Conservation (phyloP, 2,329 filamentous ascomycete species). For the Podosphaera xanthii region DNA sequence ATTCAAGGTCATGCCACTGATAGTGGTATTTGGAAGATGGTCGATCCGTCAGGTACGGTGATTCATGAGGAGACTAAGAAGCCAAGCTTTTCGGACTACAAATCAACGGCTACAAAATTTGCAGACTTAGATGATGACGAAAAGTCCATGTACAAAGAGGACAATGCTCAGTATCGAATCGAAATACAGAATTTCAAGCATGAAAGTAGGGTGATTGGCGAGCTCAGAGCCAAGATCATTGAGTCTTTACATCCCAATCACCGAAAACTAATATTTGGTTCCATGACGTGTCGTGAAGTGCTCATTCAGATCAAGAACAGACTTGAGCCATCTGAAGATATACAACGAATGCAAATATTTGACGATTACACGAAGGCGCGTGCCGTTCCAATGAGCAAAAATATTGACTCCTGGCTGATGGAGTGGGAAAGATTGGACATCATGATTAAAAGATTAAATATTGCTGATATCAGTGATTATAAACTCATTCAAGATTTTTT, state of each 20-base stretch:
- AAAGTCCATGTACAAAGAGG: background rate
- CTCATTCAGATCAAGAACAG: background rate
- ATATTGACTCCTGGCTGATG: background rate
- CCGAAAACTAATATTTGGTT: background rate
- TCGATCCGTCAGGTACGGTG: too few relatives aligned
- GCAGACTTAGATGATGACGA: background rate
- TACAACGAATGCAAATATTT: background rate
- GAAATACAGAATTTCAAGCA: too few relatives aligned
- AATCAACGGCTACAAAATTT: background rate
- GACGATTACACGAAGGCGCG: background rate
- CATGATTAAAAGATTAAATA: background rate
- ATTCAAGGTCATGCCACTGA: background rate
- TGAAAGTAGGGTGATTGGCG: too few relatives aligned
- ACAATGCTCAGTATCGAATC: too few relatives aligned
- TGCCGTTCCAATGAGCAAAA: background rate
- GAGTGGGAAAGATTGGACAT: background rate
- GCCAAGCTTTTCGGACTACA: background rate
- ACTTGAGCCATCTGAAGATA: background rate
- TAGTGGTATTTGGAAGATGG: background rate
- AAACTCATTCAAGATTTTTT: background rate
- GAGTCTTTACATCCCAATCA: too few relatives aligned
- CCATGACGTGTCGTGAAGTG: background rate
- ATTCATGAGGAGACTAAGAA: too few relatives aligned
- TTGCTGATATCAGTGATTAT: background rate
- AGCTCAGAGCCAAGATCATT: too few relatives aligned